Base-by-base conservation (phyloP, 495 filamentous ascomycete species). In the Cryomyces minteri region DNA sequence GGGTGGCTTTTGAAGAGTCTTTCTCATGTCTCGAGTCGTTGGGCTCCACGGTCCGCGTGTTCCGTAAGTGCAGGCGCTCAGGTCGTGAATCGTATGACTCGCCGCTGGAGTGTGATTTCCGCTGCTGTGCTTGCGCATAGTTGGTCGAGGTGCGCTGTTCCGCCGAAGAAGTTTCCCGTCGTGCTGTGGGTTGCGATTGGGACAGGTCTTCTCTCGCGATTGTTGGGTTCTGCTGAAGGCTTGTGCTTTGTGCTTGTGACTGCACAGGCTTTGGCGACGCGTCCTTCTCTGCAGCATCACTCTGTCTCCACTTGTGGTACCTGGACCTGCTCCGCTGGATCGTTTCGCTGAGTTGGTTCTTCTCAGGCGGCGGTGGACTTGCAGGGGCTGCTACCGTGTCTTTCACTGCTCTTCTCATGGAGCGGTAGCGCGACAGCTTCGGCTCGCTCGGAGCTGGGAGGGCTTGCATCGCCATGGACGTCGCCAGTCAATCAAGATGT, bases 361-460 rank as follows among this genome's bases (percentile, higher is more conserved):
- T 4, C 6, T 48, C 33, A 4, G 41, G 28, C 8, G 43, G 41
- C 25, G 41, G 51, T 9, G 45, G 9, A 10, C 9, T 38, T 38
- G 34, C 9, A 38, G 34, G 34, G 2, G 34, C 12, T 10, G 34
- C 9, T 14, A 14, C 9, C 34, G 34, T 50, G 42, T 43, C 40
- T 46, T 48, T 40, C 32, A 46, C 42, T 44, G 48, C 43, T 43
- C 43, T 44, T 8, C 59, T 52, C 44, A 60, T 53, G 32, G 53
- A 57, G 34, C 59, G 55, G 44, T 62, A 62, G 18, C 59, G 53
- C 39, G 59, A 60, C 40, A 62, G 41, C 41, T 51, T 54, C 38
- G 40, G 40, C 28, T 12, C 40, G 28, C 40, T 38, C 9, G 34
- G 12, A 38, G 18, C 18, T 25, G 18, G 18, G 18, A 25, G 18